A percentile compares a stretch with the other conserved stretches of the same genome.
These are phyloP conservation scores for Alternaria sp. DNA, from an alignment of 2,329 filamentous ascomycete species.

Conservation along the genomic window DNA sequence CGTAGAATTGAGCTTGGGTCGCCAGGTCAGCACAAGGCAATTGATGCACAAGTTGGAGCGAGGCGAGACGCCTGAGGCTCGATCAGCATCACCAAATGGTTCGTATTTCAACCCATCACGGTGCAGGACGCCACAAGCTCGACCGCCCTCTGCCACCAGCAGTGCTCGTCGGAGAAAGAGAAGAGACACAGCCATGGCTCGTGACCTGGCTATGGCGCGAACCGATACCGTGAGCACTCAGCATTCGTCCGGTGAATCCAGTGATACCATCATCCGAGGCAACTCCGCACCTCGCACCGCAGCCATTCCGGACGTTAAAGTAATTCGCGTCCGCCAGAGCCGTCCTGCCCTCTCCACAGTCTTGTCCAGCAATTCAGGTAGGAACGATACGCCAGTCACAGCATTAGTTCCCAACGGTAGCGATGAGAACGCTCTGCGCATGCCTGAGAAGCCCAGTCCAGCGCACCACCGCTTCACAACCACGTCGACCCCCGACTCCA, in stretches of 20 bases:
- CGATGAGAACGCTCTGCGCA: constrained; percentile 28
- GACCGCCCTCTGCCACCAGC: constrained; percentile 42
- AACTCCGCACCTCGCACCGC: constrained; percentile 21
- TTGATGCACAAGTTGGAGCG: constrained; percentile 48
- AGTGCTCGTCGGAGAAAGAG: constrained; percentile 41
- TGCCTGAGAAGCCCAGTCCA: constrained; percentile 22
- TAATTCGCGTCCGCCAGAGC: constrained; percentile 36
- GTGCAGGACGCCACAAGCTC: constrained; percentile 38
- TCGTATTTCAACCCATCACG: constrained; percentile 44
- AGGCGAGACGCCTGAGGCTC: constrained; percentile 47
- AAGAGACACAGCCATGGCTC: constrained; percentile 38
- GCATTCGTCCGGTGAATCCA: constrained; percentile 35
- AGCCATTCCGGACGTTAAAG: constrained; percentile 29
- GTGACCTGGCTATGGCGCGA: constrained; percentile 27
- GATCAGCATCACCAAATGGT: constrained; percentile 47
- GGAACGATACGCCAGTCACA: constrained; percentile 6
- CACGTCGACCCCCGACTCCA: constrained; percentile 35
- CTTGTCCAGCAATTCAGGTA: constrained; percentile 41
- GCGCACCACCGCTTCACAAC: constrained; percentile 29
- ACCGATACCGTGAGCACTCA: constrained; percentile 32
- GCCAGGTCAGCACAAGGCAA: constrained; percentile 51
- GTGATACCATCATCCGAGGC: constrained; percentile 33
- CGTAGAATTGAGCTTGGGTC: constrained; percentile 48
- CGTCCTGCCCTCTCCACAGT: constrained; percentile 49
- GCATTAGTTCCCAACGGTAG: constrained; percentile 3